Conservation (phyloP, 1,139 yeast genomes). For the Hanseniaspora sp. region DNA sequence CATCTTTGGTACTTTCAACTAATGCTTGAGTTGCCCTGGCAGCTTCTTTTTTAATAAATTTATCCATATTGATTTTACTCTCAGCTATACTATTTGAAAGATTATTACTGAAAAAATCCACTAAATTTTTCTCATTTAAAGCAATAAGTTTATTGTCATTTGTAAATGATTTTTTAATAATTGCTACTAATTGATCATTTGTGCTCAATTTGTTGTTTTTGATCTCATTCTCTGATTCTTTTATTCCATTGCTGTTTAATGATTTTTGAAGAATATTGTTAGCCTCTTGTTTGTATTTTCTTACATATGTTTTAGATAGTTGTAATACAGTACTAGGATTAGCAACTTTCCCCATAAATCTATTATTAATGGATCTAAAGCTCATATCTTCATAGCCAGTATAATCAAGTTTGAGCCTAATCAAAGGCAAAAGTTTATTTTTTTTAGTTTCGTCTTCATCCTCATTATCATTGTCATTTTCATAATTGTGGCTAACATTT, state of each 20-base stretch:
- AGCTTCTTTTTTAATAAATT: constrained; percentile 57
- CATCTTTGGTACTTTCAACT: constrained; percentile 9
- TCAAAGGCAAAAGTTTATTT: constrained; percentile 46
- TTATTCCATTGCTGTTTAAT: too few relatives aligned
- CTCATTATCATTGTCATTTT: too few relatives aligned
- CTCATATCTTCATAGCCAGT: constrained; percentile 39
- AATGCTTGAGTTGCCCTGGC: constrained; percentile 50
- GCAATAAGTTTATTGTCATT: constrained; percentile 66
- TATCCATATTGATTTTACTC: constrained; percentile 10
- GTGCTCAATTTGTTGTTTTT: constrained; percentile 45
- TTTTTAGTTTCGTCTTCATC: constrained; percentile 21
- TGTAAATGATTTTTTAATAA: constrained; percentile 63
- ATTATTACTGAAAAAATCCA: constrained; percentile 34
- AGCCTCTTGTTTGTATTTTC: constrained; percentile 27
- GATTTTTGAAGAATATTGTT: too few relatives aligned
- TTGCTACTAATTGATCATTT: constrained; percentile 57
- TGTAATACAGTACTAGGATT: constrained; percentile 76
- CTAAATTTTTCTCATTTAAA: constrained; percentile 67
- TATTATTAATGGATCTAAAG: constrained; percentile 64
- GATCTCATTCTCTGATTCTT: background rate
- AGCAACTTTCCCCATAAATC: constrained; percentile 85
- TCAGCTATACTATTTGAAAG: constrained; percentile 12
- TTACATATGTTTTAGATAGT: constrained; percentile 41
- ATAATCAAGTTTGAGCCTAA: constrained; percentile 76
- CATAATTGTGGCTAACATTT: too few relatives aligned